Percentiles rank a stretch among this genome's conserved stretches.
These are phyloP conservation scores for Melanopsichium pennsylvanicum DNA, from an alignment of 1,284 basidiomycete genomes.

Conservation along the genomic window DNA sequence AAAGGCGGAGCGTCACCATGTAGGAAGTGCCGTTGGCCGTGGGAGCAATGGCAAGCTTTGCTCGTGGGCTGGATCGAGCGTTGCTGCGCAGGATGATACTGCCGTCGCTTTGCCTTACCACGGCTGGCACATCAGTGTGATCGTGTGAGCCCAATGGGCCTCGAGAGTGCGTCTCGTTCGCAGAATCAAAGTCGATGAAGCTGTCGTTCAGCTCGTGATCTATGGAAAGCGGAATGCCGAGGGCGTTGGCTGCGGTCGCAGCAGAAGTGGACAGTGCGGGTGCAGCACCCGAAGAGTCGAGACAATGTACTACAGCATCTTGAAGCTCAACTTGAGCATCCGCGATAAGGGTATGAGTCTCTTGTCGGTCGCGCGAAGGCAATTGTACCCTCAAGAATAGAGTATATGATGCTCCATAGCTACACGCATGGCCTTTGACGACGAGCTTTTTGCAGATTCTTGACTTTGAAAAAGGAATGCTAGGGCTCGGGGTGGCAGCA, in stretches of 20 bases:
- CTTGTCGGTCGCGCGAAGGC: not conserved
- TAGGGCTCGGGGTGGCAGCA: not conserved
- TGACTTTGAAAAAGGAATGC: not conserved
- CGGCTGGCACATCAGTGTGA: conserved; percentile 4
- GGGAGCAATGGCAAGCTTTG: not conserved
- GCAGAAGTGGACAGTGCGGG: conserved; percentile 36
- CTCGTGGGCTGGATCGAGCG: conserved; percentile 7
- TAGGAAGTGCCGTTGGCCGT: not conserved
- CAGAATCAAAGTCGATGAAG: conserved; percentile 15
- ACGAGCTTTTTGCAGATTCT: conserved; percentile 47
- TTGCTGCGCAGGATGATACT: conserved; percentile 1
- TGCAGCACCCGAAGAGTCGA: conserved; percentile 32
- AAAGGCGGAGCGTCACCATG: conserved; percentile 29
- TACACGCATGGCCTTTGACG: conserved; percentile 32
- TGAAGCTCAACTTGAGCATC: conserved; percentile 16
- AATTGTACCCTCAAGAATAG: conserved; percentile 34
- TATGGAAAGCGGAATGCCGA: conserved; percentile 35
- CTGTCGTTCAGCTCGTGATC: conserved; percentile 26
- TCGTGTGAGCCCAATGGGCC: not conserved
- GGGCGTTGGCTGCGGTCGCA: conserved; percentile 21
- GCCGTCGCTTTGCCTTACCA: conserved; percentile 8
- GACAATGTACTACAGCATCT: conserved; percentile 24
- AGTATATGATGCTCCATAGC: conserved; percentile 27
- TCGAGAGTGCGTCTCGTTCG: not conserved
- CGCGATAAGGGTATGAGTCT: conserved; percentile 6